Percentiles rank a stretch among this genome's conserved stretches.
phyloP scores from a whole-genome alignment of 352 stramenopile species.

The Globisporangium iwayamae region DNA sequence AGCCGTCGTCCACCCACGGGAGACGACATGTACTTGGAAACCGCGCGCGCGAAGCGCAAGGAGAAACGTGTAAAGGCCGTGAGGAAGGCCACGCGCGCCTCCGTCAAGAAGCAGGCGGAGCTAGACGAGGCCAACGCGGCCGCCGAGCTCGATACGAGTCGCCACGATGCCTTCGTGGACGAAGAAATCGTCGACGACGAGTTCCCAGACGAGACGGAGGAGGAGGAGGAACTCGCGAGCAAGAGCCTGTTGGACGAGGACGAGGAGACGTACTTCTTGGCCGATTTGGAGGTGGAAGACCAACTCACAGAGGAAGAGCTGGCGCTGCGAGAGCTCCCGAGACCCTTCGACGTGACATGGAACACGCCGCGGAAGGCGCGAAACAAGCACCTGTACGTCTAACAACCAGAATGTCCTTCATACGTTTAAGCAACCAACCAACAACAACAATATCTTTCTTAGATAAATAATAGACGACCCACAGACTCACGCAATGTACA shows the following conservation, averaged over 20 bases:
- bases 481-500: not conserved
- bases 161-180: conserved; percentile 25
- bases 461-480: conserved; percentile 21
- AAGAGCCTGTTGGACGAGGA: conserved; percentile 26
- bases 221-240: conserved; percentile 17
- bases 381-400: conserved; percentile 84
- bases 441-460: conserved; percentile 17
- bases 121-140: conserved; percentile 3
- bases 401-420: conserved; percentile 13
- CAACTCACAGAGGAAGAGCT: conserved; percentile 34
- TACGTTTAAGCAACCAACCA: conserved; percentile 3
- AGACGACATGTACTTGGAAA: conserved; percentile 40
- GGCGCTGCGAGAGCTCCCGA: conserved; percentile 36
- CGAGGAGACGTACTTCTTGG: conserved; percentile 51
- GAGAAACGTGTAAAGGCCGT: conserved; percentile 29
- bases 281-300: conserved; percentile 31
- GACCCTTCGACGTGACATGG: conserved; percentile 78
- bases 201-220: conserved; percentile 18
- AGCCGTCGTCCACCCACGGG: conserved; percentile 38
- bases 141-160: conserved; percentile 21
- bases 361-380: conserved; percentile 45
- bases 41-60: conserved; percentile 35
- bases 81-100: conserved; percentile 18
- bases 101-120: conserved; percentile 20
- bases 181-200: conserved; percentile 29